Evolutionary conservation across 345 rosid genomes (phyloP), one percentile per base, ranked within the genome.

Genomic region (Linum trigynum): DNA sequence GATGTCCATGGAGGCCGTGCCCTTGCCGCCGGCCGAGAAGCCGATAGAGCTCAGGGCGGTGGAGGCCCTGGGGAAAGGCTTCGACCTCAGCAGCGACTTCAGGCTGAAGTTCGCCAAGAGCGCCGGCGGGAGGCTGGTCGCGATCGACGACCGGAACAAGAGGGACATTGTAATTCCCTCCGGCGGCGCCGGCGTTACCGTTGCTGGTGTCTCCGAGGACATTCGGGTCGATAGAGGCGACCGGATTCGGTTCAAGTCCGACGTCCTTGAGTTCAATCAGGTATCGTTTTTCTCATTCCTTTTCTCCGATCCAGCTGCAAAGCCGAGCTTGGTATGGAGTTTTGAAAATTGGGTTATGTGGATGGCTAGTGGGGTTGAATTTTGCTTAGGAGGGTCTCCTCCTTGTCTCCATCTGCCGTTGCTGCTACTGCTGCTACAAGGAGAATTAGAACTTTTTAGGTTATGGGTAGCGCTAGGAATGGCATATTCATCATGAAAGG

Each of bases 211-310:
- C 62, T 71, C 89, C 10, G 80, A 79, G 68, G 92, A 86, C 71
- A 82, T 86, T 65, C 76, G 79, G 4, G 76, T 81, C 57, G 89
- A 86, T 71, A 84, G 82, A 75, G 92, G 92, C 10, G 92, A 86
- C 60, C 79, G 84, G 67, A 81, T 79, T 64, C 82, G 92, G 35
- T 82, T 77, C 78, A 82, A 79, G 73, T 84, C 92, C 11, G 92
- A 86, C 74, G 84, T 82, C 69, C 89, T 86, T 38, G 78, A 86
- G 51, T 86, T 84, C 79, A 84, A 78, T 72, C 87, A 82, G 89
- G 91, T 81, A 39, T 2, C 7, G 39, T 23, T 2, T 14, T 3
- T 38, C 2, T 38, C 32, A 23, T 8, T 23, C 32, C 0, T 23
- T 23, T 23, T 1, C 0, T 23, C 32, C 32, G 32, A 23, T 23